A percentile compares a stretch with the other conserved stretches of the same genome.
Conservation (phyloP, 371 early-diverging fungal genomes). For the Circinella minor region DNA sequence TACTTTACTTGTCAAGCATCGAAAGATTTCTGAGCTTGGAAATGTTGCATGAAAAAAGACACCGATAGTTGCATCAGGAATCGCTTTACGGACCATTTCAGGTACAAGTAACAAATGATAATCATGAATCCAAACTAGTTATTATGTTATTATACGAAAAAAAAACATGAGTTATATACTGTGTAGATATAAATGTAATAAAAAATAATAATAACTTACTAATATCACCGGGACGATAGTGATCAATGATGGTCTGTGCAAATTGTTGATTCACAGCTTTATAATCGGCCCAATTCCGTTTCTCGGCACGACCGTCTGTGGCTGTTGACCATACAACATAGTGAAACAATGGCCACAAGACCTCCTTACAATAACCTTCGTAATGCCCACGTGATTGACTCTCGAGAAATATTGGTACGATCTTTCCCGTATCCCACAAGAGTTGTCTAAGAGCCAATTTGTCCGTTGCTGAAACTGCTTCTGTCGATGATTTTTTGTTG, state of each 20-base stretch:
- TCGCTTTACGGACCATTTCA: slow-evolving; percentile 74
- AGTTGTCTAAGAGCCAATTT: slow-evolving; percentile 37
- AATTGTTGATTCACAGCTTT: slow-evolving; percentile 83
- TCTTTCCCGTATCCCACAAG: slow-evolving; percentile 47
- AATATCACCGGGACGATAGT: slow-evolving; percentile 82
- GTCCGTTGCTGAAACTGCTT: slow-evolving; percentile 17
- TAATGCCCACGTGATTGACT: slow-evolving; percentile 73
- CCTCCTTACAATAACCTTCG: slow-evolving; percentile 86
- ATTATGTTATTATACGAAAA: neutral
- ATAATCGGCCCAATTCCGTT: slow-evolving; percentile 84
- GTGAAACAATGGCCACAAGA: slow-evolving; percentile 80
- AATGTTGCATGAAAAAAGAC: slow-evolving; percentile 98
- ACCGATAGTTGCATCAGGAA: slow-evolving; percentile 88
- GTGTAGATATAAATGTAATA: no score
- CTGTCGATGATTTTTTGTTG: slow-evolving; percentile 8
- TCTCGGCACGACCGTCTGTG: slow-evolving; percentile 66
- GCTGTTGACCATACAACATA: slow-evolving; percentile 88
- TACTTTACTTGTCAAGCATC: slow-evolving; percentile 81
- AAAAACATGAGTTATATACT: neutral
- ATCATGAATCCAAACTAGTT: slow-evolving; percentile 95
- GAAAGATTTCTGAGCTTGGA: slow-evolving; percentile 89
- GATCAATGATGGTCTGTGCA: slow-evolving; percentile 73
- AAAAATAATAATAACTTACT: slow-evolving; percentile 53
- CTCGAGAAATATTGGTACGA: slow-evolving; percentile 77
- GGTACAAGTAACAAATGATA: slow-evolving; percentile 97